Percentiles rank a stretch among this genome's conserved stretches.
Conservation (phyloP, 1,139 yeast genomes). For the Insectozyma bohioensis region DNA sequence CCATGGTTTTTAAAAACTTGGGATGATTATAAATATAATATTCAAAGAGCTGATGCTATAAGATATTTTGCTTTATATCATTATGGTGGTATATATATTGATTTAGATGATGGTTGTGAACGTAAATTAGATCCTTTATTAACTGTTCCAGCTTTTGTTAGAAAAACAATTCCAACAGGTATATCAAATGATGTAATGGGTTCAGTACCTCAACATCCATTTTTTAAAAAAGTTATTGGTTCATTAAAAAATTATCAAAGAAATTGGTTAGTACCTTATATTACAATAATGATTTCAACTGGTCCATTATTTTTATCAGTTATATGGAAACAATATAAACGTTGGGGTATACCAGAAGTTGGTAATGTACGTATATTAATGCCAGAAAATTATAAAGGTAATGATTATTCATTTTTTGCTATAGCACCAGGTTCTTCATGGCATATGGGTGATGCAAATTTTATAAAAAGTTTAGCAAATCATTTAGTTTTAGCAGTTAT, state of each 20-base stretch:
- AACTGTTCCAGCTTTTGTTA: constrained; percentile 78
- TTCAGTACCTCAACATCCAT: constrained; percentile 81
- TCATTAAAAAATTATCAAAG: constrained; percentile 61
- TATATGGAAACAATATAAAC: constrained; percentile 81
- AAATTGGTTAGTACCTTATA: constrained; percentile 81
- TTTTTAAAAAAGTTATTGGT: constrained; percentile 70
- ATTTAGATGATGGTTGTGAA: constrained; percentile 85
- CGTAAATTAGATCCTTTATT: constrained; percentile 76
- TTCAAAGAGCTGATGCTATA: constrained; percentile 91
- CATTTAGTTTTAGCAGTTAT: constrained; percentile 71
- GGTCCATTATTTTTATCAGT: constrained; percentile 89
- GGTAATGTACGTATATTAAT: constrained; percentile 65
- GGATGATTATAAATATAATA: constrained; percentile 76
- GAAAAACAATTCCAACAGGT: constrained; percentile 89
- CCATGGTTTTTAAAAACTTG: constrained; percentile 85
- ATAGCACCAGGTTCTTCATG: constrained; percentile 82
- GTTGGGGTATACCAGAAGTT: constrained; percentile 70
- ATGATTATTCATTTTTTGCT: constrained; percentile 60
- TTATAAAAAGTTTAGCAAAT: constrained; percentile 66
- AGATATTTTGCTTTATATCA: constrained; percentile 80
- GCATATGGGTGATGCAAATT: constrained; percentile 84
- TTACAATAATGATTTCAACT: constrained; percentile 91
- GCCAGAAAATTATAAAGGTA: constrained; percentile 69
- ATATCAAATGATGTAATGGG: constrained; percentile 95
- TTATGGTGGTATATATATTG: constrained; percentile 90